phyloP scores from a whole-genome alignment of 2,329 filamentous ascomycete genomes.

The Pseudonectria buxi region DNA sequence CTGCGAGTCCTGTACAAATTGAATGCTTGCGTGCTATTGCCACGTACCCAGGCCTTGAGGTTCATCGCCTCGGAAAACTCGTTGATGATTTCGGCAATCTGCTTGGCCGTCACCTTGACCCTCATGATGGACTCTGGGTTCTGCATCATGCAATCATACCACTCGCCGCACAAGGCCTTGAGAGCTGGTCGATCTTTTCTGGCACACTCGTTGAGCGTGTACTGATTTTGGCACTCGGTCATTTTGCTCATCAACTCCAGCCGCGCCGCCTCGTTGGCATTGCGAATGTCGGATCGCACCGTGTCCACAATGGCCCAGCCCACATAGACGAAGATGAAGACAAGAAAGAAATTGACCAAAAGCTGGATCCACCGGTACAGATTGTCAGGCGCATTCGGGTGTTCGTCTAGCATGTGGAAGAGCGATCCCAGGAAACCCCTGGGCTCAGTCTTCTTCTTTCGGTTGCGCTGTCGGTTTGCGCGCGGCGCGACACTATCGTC shows the following conservation, averaged over 20 bases:
- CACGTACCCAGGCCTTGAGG: slow-evolving; percentile 61
- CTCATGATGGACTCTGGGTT: slow-evolving; percentile 72
- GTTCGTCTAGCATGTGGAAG: slow-evolving; percentile 46
- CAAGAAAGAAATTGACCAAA: slow-evolving; percentile 57
- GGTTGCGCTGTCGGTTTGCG: slow-evolving; percentile 17
- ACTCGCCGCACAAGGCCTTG: slow-evolving; percentile 65
- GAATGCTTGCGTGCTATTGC: background rate
- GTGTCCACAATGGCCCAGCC: slow-evolving; percentile 63
- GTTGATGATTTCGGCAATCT: slow-evolving; percentile 89
- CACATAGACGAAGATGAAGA: slow-evolving; percentile 53
- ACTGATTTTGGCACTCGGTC: slow-evolving; percentile 65
- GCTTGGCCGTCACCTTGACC: slow-evolving; percentile 75
- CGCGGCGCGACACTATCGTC: slow-evolving; percentile 28
- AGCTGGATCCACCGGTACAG: slow-evolving; percentile 54
- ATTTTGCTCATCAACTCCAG: slow-evolving; percentile 66
- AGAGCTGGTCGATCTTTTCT: slow-evolving; percentile 63
- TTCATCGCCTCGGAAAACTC: slow-evolving; percentile 87
- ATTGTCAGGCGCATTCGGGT: slow-evolving; percentile 53
- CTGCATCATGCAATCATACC: slow-evolving; percentile 81
- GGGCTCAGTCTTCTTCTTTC: slow-evolving; percentile 15
- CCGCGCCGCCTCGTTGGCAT: slow-evolving; percentile 63
- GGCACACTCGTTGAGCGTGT: slow-evolving; percentile 67
- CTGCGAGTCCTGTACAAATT: background rate
- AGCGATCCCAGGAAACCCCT: slow-evolving; percentile 35
- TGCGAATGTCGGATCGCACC: slow-evolving; percentile 67